These are phyloP conservation scores for Miamiensis avidus DNA, from an alignment of 169 alveolate genomes.

Conservation along the genomic window DNA sequence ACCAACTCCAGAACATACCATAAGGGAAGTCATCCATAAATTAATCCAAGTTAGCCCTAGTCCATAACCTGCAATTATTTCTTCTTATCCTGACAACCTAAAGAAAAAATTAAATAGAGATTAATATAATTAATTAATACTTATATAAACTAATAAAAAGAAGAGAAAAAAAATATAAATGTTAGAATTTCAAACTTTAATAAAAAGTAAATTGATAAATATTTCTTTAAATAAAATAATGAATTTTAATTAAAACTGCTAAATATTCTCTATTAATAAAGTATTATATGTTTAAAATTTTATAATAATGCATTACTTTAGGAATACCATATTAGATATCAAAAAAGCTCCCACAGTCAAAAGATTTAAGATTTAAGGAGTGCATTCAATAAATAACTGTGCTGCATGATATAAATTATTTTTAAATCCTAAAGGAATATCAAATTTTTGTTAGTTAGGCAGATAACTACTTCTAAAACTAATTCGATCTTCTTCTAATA, in stretches of 20 bases:
- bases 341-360: background rate
- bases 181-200: background rate
- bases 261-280: too few species aligned
- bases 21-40: background rate
- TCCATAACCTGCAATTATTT: background rate
- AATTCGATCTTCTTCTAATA: background rate
- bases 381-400: background rate
- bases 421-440: background rate
- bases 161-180: background rate
- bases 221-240: too few species aligned
- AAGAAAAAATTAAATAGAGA: too few species aligned
- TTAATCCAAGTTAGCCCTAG: background rate
- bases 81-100: background rate
- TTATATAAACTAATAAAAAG: too few species aligned
- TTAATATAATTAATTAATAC: too few species aligned
- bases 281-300: too few species aligned
- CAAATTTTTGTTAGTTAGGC: background rate
- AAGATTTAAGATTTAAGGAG: background rate
- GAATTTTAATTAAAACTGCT: too few species aligned
- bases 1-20: background rate
- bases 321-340: background rate
- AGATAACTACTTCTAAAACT: too few species aligned
- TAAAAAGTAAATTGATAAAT: too few species aligned
- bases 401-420: too few species aligned
- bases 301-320: background rate